Conservation (phyloP, 306 rosid species). For the Sicyos baderoa region DNA sequence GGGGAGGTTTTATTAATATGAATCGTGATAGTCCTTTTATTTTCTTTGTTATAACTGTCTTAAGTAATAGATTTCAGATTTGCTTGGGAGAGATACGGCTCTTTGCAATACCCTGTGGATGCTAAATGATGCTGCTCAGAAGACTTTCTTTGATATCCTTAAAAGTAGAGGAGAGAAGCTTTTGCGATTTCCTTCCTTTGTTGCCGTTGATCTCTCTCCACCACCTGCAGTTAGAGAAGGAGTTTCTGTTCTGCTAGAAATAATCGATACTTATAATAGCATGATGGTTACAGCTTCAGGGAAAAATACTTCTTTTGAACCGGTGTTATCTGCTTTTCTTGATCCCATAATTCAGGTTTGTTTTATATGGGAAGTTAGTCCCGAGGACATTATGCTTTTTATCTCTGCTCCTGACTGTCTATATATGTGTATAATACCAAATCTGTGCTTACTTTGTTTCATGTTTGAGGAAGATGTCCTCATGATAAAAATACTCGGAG, state of each 20-base stretch:
- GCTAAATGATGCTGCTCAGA: conserved; percentile 86
- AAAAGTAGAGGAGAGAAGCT: conserved; percentile 86
- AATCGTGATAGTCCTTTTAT: not conserved
- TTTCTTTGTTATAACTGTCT: conserved; percentile 22
- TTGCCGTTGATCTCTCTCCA: conserved; percentile 90
- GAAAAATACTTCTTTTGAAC: conserved; percentile 67
- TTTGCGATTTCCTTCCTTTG: conserved; percentile 86
- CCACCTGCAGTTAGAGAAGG: conserved; percentile 98
- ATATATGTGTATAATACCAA: not conserved
- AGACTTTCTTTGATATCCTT: conserved; percentile 83
- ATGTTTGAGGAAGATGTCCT: not conserved
- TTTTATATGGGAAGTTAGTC: not conserved
- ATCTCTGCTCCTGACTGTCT: not conserved
- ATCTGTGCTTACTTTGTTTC: conserved; percentile 3
- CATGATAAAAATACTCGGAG: not conserved
- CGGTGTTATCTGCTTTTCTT: conserved; percentile 77
- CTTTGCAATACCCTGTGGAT: conserved; percentile 75
- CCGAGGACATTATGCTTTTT: not conserved
- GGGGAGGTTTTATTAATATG: conserved; percentile 23
- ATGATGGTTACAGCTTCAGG: conserved; percentile 81
- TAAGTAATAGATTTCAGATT: conserved; percentile 66
- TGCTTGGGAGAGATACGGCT: conserved; percentile 85
- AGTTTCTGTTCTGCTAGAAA: conserved; percentile 81
- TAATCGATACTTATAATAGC: conserved; percentile 71
- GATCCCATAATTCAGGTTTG: conserved; percentile 90